A percentile compares a stretch with the other conserved stretches of the same genome.
Evolutionary conservation across 2,329 filamentous ascomycete genomes (phyloP).

Genomic region (Zarea fungicola): DNA sequence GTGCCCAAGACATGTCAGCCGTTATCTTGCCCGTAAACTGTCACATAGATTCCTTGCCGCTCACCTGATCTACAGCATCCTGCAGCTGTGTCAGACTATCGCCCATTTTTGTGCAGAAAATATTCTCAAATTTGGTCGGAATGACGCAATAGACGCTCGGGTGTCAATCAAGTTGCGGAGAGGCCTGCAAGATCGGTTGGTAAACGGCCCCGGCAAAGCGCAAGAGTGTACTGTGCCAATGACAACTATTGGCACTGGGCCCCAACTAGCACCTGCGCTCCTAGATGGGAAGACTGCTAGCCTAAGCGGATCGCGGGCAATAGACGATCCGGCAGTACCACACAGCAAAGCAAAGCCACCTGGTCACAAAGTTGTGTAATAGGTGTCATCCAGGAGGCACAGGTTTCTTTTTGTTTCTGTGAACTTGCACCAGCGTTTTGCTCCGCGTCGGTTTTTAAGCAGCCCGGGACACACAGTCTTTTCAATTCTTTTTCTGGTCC

Average conservation of each 20-base stretch:
- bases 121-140: no score
- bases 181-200: no score
- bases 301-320: slow-evolving; percentile 23
- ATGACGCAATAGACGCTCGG: no score
- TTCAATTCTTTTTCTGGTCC: background rate
- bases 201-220: background rate
- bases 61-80: slow-evolving; percentile 76
- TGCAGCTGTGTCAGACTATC: slow-evolving; percentile 80
- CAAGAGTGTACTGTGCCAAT: background rate
- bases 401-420: background rate
- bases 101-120: slow-evolving; percentile 60
- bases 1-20: slow-evolving; percentile 5
- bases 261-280: background rate
- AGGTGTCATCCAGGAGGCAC: slow-evolving; percentile 15
- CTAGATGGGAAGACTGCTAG: background rate
- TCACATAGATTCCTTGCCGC: slow-evolving; percentile 6
- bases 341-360: slow-evolving; percentile 11
- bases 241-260: background rate
- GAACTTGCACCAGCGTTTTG: slow-evolving; percentile 1
- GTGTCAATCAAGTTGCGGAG: no score
- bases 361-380: slow-evolving; percentile 25
- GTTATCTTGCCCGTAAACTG: background rate
- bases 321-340: slow-evolving; percentile 22
- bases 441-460: background rate
- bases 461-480: background rate